Evolutionary conservation across 805 yeast genomes (phyloP).

Genomic region (Candida patagonica): DNA sequence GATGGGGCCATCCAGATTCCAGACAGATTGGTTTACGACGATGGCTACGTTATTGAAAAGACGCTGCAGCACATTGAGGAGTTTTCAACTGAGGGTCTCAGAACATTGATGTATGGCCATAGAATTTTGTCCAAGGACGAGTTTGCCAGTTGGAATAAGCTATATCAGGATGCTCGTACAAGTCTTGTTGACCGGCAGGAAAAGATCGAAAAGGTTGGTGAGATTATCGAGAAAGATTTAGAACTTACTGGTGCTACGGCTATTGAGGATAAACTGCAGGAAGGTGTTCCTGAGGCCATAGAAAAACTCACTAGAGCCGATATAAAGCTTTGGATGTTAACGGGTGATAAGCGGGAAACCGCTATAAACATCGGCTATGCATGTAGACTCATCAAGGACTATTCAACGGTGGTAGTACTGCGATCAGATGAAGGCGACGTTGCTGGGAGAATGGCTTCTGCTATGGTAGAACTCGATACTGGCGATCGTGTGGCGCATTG

Average conservation of each 20-base stretch:
- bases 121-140: conserved; percentile 54
- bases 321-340: conserved; percentile 93
- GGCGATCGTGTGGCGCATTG: conserved; percentile 77
- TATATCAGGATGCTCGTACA: conserved; percentile 68
- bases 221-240: conserved; percentile 56
- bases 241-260: conserved; percentile 87
- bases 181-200: conserved; percentile 58
- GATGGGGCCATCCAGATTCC: conserved; percentile 23
- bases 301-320: conserved; percentile 90
- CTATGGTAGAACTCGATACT: conserved; percentile 60
- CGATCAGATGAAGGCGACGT: conserved; percentile 45
- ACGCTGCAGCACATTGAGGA: conserved; percentile 89
- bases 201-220: conserved; percentile 66
- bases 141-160: conserved; percentile 56
- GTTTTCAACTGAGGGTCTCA: conserved; percentile 87
- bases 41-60: conserved; percentile 67
- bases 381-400: conserved; percentile 86
- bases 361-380: conserved; percentile 96
- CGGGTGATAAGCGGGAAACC: conserved; percentile 97
- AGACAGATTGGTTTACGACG: conserved; percentile 56
- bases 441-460: conserved; percentile 60
- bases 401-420: conserved; percentile 76
- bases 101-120: conserved; percentile 80
- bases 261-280: conserved; percentile 91
- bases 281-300: conserved; percentile 93